Base-by-base conservation (phyloP, 2,329 filamentous ascomycete genomes). In the Aspergillus transmontanensis region DNA sequence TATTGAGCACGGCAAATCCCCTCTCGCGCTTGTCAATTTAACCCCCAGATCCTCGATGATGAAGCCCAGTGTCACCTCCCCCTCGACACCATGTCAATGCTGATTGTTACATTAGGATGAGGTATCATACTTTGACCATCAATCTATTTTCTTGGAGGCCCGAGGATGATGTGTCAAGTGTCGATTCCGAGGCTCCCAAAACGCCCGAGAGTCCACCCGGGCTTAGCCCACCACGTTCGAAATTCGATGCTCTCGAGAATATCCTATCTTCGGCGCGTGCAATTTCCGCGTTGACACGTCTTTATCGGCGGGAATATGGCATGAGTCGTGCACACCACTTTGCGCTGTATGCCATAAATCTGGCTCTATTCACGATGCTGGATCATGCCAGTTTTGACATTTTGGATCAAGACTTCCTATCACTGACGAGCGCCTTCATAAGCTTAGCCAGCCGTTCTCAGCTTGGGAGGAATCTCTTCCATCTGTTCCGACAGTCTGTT, bases 271-370 rank as follows among this genome's bases (percentile, higher is more conserved):
- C 75, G 0, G 76, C 76, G 0, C 73, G 71, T 3, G 64, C 63
- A 4, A 78, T 79, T 16, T 70, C 75, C 1, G 48, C 58, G 1
- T 67, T 79, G 3, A 66, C 73, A 0, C 72, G 71, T 12, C 66
- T 75, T 0, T 73, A 78, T 34, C 69, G 74, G 14, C 69, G 69
- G 11, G 75, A 78, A 43, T 77, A 72, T 57, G 75, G 77, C 5
- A 66, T 79, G 60, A 73, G 64, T 36, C 72, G 75, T 4, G 75
- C 74, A 6, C 77, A 79, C 59, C 69, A 74, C 23, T 79, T 78
- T 51, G 73, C 76, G 14, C 68, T 79, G 62, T 79, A 78, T 57
- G 75, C 76, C 0, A 74, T 79, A 55, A 79, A 77, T 26, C 67
- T 79, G 9, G 76, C 76, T 2, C 63, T 79, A 0, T 79, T 78